These are phyloP conservation scores for Gremmenia infestans DNA, from an alignment of 2,329 filamentous ascomycete genomes.

Conservation along the genomic window DNA sequence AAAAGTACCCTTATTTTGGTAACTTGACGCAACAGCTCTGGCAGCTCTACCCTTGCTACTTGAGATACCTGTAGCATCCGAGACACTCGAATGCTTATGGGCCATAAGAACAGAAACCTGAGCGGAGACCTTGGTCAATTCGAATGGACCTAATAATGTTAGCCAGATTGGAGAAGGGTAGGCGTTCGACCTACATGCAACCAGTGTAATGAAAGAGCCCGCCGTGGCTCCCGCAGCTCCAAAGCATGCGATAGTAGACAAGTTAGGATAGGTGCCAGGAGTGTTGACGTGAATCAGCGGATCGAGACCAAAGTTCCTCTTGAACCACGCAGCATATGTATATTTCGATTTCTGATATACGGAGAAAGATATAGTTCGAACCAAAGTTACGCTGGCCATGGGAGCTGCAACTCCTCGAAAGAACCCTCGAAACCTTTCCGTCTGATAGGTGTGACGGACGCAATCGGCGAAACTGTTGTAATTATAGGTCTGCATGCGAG, in stretches of 20 bases:
- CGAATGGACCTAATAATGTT: constrained; percentile 61
- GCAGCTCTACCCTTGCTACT: not conserved
- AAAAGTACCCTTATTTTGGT: constrained; percentile 72
- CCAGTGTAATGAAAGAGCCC: constrained; percentile 71
- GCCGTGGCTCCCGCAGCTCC: constrained; percentile 73
- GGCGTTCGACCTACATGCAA: constrained; percentile 58
- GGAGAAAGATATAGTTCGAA: constrained; percentile 73
- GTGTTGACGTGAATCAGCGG: constrained; percentile 69
- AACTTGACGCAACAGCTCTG: constrained; percentile 53
- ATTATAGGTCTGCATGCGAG: constrained; percentile 82
- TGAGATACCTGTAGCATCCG: constrained; percentile 26
- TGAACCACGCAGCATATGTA: constrained; percentile 65
- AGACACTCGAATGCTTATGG: constrained; percentile 40
- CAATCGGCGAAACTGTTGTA: constrained; percentile 72
- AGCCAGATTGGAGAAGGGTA: constrained; percentile 8
- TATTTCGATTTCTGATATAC: constrained; percentile 77
- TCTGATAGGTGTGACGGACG: constrained; percentile 68
- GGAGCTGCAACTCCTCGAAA: constrained; percentile 78
- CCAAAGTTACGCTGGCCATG: constrained; percentile 72
- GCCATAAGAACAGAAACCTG: constrained; percentile 79
- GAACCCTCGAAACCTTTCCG: constrained; percentile 70
- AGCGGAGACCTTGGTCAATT: constrained; percentile 83
- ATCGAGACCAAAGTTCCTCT: constrained; percentile 60
- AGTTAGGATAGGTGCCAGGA: constrained; percentile 63
- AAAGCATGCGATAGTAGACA: constrained; percentile 72